Percentiles rank a stretch among this genome's conserved stretches.
Conservation (phyloP, 1,284 basidiomycete genomes). For the Rhizopogon parksii region DNA sequence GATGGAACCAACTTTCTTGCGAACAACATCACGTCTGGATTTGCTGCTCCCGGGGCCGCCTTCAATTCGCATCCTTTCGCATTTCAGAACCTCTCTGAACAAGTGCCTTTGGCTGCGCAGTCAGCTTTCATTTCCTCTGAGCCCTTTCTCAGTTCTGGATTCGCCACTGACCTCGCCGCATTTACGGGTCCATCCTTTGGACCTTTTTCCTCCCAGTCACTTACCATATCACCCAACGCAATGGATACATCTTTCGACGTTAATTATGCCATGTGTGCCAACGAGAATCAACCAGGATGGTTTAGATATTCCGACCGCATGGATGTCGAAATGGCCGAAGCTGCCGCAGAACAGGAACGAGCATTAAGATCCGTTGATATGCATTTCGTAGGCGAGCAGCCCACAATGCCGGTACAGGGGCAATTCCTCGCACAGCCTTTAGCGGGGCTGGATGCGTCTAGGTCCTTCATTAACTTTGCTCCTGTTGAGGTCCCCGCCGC, state of each 20-base stretch:
- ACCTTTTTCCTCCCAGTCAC: neutral
- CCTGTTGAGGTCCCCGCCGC: neutral
- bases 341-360: too few relatives aligned
- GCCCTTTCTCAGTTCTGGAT: neutral
- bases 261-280: neutral
- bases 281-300: neutral
- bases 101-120: neutral
- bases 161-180: too few relatives aligned
- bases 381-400: too few relatives aligned
- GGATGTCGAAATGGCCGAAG: neutral
- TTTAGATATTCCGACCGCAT: neutral
- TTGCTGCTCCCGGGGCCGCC: neutral
- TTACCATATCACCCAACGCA: neutral
- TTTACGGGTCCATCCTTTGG: neutral
- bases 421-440: neutral
- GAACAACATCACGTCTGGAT: neutral
- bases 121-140: neutral
- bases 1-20: neutral
- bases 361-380: too few relatives aligned
- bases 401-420: too few relatives aligned
- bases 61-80: neutral
- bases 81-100: neutral
- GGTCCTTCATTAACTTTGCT: neutral
- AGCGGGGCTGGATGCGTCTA: too few relatives aligned
- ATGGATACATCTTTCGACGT: neutral